phyloP scores from a whole-genome alignment of 805 yeast genomes.

The Candida coquimbonensis region DNA sequence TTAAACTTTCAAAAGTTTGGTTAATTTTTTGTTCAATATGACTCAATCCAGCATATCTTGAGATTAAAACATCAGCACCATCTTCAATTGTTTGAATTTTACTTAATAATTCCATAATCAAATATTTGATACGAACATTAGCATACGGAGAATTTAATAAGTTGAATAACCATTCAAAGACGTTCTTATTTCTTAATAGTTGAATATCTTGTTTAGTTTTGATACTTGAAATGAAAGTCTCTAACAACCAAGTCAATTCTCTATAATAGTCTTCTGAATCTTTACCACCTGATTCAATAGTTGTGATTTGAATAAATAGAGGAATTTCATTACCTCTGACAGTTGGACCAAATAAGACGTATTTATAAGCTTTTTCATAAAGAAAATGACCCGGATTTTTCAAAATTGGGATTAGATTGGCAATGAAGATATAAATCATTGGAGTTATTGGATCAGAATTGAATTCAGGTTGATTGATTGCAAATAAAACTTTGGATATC shows the following conservation, averaged over 20 bases:
- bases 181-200: slow-evolving; percentile 43
- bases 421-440: slow-evolving; percentile 46
- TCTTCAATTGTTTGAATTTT: slow-evolving; percentile 45
- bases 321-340: slow-evolving; percentile 39
- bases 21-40: slow-evolving; percentile 29
- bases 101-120: slow-evolving; percentile 36
- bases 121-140: slow-evolving; percentile 31
- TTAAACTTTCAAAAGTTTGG: not conserved
- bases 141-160: slow-evolving; percentile 45
- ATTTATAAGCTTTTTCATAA: slow-evolving; percentile 64
- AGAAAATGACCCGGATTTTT: slow-evolving; percentile 66
- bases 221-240: slow-evolving; percentile 39
- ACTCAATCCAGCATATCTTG: slow-evolving; percentile 46
- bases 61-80: slow-evolving; percentile 51
- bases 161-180: slow-evolving; percentile 63
- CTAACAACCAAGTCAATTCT: slow-evolving; percentile 63
- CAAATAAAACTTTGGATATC: slow-evolving; percentile 34
- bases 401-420: slow-evolving; percentile 51
- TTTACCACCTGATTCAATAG: slow-evolving; percentile 21
- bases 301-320: slow-evolving; percentile 27
- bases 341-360: slow-evolving; percentile 44
- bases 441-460: slow-evolving; percentile 29
- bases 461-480: slow-evolving; percentile 20
- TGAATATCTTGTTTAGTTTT: slow-evolving; percentile 44
- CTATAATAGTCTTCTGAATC: slow-evolving; percentile 46